A percentile compares a stretch with the other conserved stretches of the same genome.
These are phyloP conservation scores for Grosmannia penicillata DNA, from an alignment of 2,329 filamentous ascomycete genomes.

Conservation along the genomic window DNA sequence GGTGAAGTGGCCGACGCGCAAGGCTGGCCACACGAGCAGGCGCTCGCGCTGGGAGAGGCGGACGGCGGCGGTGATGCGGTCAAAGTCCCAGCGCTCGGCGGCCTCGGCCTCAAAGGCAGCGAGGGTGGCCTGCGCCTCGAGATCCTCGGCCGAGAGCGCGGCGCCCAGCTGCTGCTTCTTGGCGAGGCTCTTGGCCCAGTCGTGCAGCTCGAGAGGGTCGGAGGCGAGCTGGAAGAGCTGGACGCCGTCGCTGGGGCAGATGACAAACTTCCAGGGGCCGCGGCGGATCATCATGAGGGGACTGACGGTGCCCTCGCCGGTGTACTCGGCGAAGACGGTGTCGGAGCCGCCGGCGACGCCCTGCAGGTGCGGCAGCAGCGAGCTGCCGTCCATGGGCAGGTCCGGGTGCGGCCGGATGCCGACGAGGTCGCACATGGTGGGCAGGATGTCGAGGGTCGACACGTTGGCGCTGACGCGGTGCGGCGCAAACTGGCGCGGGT, in stretches of 20 bases:
- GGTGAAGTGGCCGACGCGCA: constrained; percentile 61
- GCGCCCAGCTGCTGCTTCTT: constrained; percentile 16
- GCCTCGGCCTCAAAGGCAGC: constrained; percentile 62
- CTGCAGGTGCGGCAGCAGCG: constrained; percentile 64
- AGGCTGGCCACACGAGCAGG: constrained; percentile 62
- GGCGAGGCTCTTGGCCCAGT: constrained; percentile 40
- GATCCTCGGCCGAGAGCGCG: constrained; percentile 18
- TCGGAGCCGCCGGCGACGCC: constrained; percentile 48
- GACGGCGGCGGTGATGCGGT: constrained; percentile 59
- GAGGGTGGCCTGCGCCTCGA: constrained; percentile 31
- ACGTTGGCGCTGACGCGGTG: constrained; percentile 72
- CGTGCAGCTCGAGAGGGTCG: constrained; percentile 66
- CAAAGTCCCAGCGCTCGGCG: constrained; percentile 64
- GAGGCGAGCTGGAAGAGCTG: constrained; percentile 68
- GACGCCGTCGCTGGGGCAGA: constrained; percentile 67
- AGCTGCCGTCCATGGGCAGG: constrained; percentile 76
- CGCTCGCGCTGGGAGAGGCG: constrained; percentile 65
- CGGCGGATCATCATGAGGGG: constrained; percentile 91
- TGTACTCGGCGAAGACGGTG: constrained; percentile 90
- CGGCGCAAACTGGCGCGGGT: constrained; percentile 58
- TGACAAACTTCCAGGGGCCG: constrained; percentile 81
- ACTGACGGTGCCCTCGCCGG: constrained; percentile 77
- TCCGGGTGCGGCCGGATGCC: constrained; percentile 53
- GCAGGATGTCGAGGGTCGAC: constrained; percentile 79
- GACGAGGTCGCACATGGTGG: constrained; percentile 73